Conservation (phyloP, 2,329 filamentous ascomycete genomes). For the Fusarium ambrosium region DNA sequence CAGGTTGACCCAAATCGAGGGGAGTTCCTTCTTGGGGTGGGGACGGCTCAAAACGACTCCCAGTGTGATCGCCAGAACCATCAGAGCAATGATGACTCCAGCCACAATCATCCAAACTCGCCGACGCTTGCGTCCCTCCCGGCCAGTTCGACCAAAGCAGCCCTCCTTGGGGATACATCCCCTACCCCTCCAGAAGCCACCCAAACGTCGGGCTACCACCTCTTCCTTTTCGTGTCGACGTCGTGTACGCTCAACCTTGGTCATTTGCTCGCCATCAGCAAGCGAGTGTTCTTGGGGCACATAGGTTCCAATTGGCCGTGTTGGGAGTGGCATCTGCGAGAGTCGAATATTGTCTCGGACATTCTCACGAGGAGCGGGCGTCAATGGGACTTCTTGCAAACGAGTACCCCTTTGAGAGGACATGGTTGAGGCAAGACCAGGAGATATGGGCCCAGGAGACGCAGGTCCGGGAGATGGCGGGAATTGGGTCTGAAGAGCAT, state of each 20-base stretch:
- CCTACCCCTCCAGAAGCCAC: conserved; percentile 75
- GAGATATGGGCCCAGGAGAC: conserved; percentile 73
- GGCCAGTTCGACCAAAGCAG: conserved; percentile 73
- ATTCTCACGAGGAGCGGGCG: conserved; percentile 53
- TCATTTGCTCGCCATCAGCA: conserved; percentile 55
- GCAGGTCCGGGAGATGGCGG: conserved; percentile 71
- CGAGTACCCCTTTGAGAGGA: conserved; percentile 71
- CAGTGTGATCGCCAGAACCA: conserved; percentile 70
- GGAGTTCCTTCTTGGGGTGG: conserved; percentile 42
- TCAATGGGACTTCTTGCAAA: conserved; percentile 71
- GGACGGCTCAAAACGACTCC: conserved; percentile 65
- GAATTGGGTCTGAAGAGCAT: conserved; percentile 61
- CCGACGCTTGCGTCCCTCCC: conserved; percentile 73
- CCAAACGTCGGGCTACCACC: conserved; percentile 66
- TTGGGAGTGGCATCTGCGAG: conserved; percentile 54
- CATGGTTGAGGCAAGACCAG: conserved; percentile 73
- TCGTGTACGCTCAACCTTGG: conserved; percentile 65
- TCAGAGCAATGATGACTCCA: conserved; percentile 64
- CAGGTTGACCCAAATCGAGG: conserved; percentile 82
- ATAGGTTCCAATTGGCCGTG: conserved; percentile 60
- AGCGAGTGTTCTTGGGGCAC: conserved; percentile 60
- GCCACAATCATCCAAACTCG: conserved; percentile 70
- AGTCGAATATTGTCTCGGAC: conserved; percentile 21
- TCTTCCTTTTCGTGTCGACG: conserved; percentile 77
- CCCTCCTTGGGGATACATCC: conserved; percentile 73